phyloP scores from a whole-genome alignment of 1,284 basidiomycete genomes.

The Papiliotrema terrestris region DNA sequence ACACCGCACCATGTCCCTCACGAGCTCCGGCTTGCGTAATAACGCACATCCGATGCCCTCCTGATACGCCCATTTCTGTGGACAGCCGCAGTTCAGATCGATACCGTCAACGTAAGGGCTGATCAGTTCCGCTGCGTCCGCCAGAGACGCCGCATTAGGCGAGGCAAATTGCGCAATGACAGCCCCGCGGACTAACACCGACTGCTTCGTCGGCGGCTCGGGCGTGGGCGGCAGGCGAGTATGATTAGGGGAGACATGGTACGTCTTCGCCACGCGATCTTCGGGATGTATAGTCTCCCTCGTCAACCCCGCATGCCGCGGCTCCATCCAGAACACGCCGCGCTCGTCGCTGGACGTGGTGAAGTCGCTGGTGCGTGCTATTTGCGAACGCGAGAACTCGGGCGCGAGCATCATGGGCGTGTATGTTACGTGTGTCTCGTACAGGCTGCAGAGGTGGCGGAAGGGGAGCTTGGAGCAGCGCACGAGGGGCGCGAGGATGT shows the following conservation, averaged over 20 bases:
- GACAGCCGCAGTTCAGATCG: conserved; percentile 59
- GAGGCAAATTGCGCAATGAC: conserved; percentile 59
- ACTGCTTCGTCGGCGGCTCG: conserved; percentile 23
- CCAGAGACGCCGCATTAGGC: conserved; percentile 52
- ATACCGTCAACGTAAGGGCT: conserved; percentile 55
- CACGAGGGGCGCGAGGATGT: conserved; percentile 56
- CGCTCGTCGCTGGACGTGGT: conserved; percentile 54
- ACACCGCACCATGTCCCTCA: conserved; percentile 56
- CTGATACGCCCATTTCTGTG: conserved; percentile 55
- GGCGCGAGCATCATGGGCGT: conserved; percentile 61
- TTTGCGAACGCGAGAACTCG: conserved; percentile 57
- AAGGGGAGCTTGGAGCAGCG: conserved; percentile 60
- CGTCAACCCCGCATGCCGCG: conserved; percentile 6
- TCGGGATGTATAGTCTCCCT: background rate
- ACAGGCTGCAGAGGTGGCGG: conserved; percentile 56
- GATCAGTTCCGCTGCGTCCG: conserved; percentile 58
- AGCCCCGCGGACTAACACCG: conserved; percentile 51
- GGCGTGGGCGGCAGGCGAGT: conserved; percentile 30
- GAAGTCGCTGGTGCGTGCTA: conserved; percentile 57
- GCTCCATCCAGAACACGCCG: conserved; percentile 53
- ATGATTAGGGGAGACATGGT: conserved; percentile 21
- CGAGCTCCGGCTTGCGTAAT: conserved; percentile 57
- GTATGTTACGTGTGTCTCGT: conserved; percentile 58
- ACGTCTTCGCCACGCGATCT: conserved; percentile 13
- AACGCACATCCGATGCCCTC: conserved; percentile 59